phyloP scores from a whole-genome alignment of 345 rosid species.

The Atalantia buxifolia region DNA sequence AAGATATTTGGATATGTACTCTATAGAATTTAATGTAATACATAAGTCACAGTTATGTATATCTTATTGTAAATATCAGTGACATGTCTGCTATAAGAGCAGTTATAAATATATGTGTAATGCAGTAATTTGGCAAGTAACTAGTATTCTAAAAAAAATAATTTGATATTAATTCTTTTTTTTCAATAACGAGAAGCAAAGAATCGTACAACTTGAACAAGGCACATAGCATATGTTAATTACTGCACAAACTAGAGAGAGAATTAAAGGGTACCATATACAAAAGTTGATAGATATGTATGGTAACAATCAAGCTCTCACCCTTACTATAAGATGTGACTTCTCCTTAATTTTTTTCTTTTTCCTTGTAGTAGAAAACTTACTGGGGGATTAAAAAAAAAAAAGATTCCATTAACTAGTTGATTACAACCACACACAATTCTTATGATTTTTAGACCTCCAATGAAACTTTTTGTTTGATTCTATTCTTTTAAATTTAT shows the following conservation, averaged over 20 bases:
- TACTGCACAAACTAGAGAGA: neutral
- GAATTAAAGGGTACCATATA: neutral
- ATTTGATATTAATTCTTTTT: neutral
- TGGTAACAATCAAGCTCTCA: neutral
- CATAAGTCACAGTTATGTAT: too few relatives aligned
- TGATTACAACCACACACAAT: constrained; percentile 8
- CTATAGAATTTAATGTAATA: too few relatives aligned
- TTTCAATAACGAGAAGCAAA: neutral
- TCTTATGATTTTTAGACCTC: neutral
- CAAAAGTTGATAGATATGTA: neutral
- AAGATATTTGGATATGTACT: too few relatives aligned
- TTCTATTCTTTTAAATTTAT: constrained; percentile 6
- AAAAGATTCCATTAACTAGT: neutral
- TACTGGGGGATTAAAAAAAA: neutral
- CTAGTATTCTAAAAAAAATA: too few relatives aligned
- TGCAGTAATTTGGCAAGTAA: too few relatives aligned
- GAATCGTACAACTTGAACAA: neutral
- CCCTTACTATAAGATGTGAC: neutral
- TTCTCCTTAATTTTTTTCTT: neutral
- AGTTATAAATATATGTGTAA: too few relatives aligned
- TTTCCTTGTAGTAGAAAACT: neutral
- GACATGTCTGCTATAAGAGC: too few relatives aligned
- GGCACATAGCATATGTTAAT: neutral
- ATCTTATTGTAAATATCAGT: too few relatives aligned
- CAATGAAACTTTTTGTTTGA: constrained; percentile 7